Evolutionary conservation across 2,329 filamentous ascomycete genomes (phyloP), one percentile per base, ranked within the genome.

Genomic region (Dryadomyces sulphureus): DNA sequence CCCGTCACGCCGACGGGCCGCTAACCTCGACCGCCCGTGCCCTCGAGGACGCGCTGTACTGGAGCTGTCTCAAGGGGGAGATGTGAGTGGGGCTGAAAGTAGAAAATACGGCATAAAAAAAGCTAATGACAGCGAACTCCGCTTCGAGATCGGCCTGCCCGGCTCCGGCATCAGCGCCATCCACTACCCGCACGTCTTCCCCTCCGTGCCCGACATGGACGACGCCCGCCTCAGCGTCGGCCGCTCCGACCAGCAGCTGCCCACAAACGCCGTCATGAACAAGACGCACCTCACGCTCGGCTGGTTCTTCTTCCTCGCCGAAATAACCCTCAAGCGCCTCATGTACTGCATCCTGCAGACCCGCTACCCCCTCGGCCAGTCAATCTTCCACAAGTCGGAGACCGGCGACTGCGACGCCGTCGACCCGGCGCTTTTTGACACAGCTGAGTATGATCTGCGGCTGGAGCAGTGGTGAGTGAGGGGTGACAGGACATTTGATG

Each of bases 51-150:
- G 43, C 42, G 2, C 21, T 49, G 3, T 49, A 47, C 17, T 49
- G 48, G 45, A 47, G 48, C 22, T 46, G 45, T 16, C 45, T 49
- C 16, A 49, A 49, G 27, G 45, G 48, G 35, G 48, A 49, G 32
- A 38, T 49, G 14, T 35, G 19, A 5, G 41, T 34, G 27, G 11
- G n/a, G 4, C 16, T 32, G 4, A 9, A 8, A 14, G 27, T 14
- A 14, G 16, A 9, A 8, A 32, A 4, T 9, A 4, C 27, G 11
- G 11, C 16, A 9, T 9, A 32, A 32, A 12, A 14, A 32, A 32
- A 7, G 11, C 27, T 32, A 9, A 32, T 32, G 4, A 14, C 27
- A 43, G 41, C 8, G 48, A 49, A 36, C 38, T 49, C 17, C 48
- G 48, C 1, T 19, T 45, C 11, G 48, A 49, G 25, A 42, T 49